Percentiles rank a stretch among this genome's conserved stretches.
These are phyloP conservation scores for Camellia sinensis DNA, from an alignment of 148 eudicot species.

Conservation along the genomic window DNA sequence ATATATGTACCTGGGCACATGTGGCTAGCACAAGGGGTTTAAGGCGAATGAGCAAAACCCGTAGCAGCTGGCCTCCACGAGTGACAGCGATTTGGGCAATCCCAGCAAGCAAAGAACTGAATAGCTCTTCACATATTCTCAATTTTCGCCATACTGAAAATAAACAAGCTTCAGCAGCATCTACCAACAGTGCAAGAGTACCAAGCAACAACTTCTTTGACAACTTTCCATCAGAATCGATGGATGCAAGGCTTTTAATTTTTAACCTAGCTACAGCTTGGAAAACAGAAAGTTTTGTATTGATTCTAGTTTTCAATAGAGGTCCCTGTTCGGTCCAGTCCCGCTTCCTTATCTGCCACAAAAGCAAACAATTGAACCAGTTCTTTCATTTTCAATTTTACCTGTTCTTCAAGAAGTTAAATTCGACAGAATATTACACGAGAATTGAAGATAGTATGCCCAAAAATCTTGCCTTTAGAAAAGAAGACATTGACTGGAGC, in stretches of 20 bases:
- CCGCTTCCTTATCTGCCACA: slow-evolving; percentile 81
- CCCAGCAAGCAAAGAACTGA: slow-evolving; percentile 77
- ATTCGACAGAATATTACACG: no score
- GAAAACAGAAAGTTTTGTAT: slow-evolving; percentile 69
- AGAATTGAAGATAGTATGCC: not conserved
- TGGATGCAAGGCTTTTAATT: slow-evolving; percentile 54
- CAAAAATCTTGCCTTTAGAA: slow-evolving; percentile 58
- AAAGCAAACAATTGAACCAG: slow-evolving; percentile 18
- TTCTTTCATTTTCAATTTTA: not conserved
- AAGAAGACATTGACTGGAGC: slow-evolving; percentile 62
- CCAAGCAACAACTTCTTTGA: slow-evolving; percentile 71
- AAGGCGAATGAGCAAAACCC: slow-evolving; percentile 83
- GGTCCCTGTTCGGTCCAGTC: slow-evolving; percentile 92
- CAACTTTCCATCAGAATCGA: slow-evolving; percentile 71
- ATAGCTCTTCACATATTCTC: slow-evolving; percentile 85
- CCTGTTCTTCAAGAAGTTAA: not conserved
- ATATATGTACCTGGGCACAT: slow-evolving; percentile 68
- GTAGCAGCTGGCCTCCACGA: slow-evolving; percentile 86
- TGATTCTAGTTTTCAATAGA: slow-evolving; percentile 66
- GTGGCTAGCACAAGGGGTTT: slow-evolving; percentile 82
- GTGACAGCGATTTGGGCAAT: slow-evolving; percentile 71
- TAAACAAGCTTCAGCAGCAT: slow-evolving; percentile 88
- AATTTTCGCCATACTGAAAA: slow-evolving; percentile 81
- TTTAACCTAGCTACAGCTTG: slow-evolving; percentile 65
- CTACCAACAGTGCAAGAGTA: slow-evolving; percentile 72